Base-by-base conservation (phyloP, 495 filamentous ascomycete species). In the Podospora fimiseda region DNA sequence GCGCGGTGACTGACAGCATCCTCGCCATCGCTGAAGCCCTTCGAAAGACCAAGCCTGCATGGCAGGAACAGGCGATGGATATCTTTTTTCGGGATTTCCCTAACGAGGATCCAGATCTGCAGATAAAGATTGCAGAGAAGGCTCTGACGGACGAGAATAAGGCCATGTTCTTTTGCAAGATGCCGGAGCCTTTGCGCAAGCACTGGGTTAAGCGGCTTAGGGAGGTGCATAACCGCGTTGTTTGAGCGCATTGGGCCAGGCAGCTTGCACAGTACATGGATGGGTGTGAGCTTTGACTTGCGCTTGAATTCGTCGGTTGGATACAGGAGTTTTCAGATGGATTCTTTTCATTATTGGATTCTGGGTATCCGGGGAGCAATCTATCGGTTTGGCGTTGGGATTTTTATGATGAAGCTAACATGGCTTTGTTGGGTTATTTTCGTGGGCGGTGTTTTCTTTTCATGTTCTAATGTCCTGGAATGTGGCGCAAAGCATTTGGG, bases 121-220 rank as follows among this genome's bases (percentile, higher is more conserved):
- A 76, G 64, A 60, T 78, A 11, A 76, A 75, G 65, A 75, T 78
- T 11, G 73, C 74, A 8, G 74, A 78, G 61, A 78, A 75, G 55
- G 66, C 68, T 4, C 64, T 78, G 22, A 71, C 68, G n/a, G 73
- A 78, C 50, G 73, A 76, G 48, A 75, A 74, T 54, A 78, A 76
- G 52, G 74, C 74, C 13, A 74, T 76, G 71, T 71, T 76, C 9
- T 78, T 78, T 40, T 72, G 73, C 61, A 78, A 78, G 65, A 78
- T 78, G 74, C 70, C 74, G 0, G 60, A 63, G 2, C 42, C 50
- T 20, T 46, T 78, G 52, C 61, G 74, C 15, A 54, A 65, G 41
- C 74, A 78, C 56, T 78, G 74, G 74, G 69, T 78, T 1, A 69
- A 68, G 48, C 58, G 70, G 39, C 50, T 76, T 39, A 55, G 74